These are phyloP conservation scores for Trapa incisa DNA, from an alignment of 345 rosid genomes.

Conservation along the genomic window DNA sequence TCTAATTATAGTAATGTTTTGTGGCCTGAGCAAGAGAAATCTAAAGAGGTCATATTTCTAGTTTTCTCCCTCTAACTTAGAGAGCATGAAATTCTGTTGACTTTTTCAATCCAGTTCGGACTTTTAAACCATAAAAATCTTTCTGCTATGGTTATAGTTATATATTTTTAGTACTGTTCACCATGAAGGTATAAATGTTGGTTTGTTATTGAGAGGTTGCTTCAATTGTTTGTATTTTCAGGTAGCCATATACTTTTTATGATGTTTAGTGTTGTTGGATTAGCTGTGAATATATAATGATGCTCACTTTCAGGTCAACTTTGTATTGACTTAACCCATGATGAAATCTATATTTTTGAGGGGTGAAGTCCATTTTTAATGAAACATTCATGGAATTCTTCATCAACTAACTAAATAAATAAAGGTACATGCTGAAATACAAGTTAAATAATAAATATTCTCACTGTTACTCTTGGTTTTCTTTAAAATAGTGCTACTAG, in stretches of 20 bases:
- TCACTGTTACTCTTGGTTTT: background rate
- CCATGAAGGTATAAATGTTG: background rate
- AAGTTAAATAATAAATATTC: background rate
- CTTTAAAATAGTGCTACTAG: background rate
- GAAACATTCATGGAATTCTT: too few species aligned
- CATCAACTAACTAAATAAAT: too few species aligned
- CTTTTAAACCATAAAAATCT: background rate
- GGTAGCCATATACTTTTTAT: too few species aligned
- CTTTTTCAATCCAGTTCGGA: background rate
- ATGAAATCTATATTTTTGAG: too few species aligned
- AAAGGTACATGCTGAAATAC: background rate
- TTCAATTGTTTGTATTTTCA: too few species aligned
- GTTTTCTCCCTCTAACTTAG: background rate
- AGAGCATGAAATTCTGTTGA: background rate
- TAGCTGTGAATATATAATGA: too few species aligned
- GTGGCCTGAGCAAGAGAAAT: background rate
- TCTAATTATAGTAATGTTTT: background rate
- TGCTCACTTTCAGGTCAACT: too few species aligned
- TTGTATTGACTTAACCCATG: too few species aligned
- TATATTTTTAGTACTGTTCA: too few species aligned
- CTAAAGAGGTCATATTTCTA: background rate
- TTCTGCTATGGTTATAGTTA: too few species aligned
- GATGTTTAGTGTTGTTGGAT: too few species aligned
- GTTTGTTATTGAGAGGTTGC: background rate
- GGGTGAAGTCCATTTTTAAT: too few species aligned